Base-by-base conservation (phyloP, 2,329 filamentous ascomycete genomes). In the Raffaelea albimanens region DNA sequence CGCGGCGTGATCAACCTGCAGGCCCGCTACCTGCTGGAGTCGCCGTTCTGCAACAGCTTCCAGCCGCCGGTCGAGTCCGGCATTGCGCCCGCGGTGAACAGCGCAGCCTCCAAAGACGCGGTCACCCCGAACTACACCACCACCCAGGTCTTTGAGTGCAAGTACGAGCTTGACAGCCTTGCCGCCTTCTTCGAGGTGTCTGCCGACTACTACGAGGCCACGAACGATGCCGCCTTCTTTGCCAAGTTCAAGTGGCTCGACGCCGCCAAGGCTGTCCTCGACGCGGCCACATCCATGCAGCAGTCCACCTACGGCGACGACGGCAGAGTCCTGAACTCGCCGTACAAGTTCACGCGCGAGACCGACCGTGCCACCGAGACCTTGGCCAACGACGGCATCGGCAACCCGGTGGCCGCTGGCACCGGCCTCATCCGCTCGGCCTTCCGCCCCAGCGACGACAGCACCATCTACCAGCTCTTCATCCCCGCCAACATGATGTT, bases 11-110 rank as follows among this genome's bases (percentile, higher is more conserved):
- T 89, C 62, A 89, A 89, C 61, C 74, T 88, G 1, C 85, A 89
- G 59, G 75, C 82, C 7, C 75, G 85, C 48, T 88, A 87, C 62
- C 67, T 89, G 44, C 69, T 79, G 46, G 72, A 73, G 11, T 74
- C 75, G 8, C 90, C 91, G 1, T 91, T 90, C 67, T 97, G 91
- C 73, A 95, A 96, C 64, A 87, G 90, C 34, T 97, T 96, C 66
- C 90, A 95, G 61, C 87, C 91, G 0, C 91, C 91, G 0, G 71
- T 78, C 2, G 87, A 89, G 45, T 87, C 86, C 47, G 76, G 78
- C 19, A 70, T 91, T 13, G 59, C 65, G 2, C 76, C 83, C 1
- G 65, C 72, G 1, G 57, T 65, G 9, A 84, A 84, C 57, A 63
- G 70, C 3, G 76, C 74, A 13, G 74, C 73, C 44, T 77, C 76